Base-by-base conservation (phyloP, 768 basidiomycete genomes). In the Pleurotus tuber-regium region DNA sequence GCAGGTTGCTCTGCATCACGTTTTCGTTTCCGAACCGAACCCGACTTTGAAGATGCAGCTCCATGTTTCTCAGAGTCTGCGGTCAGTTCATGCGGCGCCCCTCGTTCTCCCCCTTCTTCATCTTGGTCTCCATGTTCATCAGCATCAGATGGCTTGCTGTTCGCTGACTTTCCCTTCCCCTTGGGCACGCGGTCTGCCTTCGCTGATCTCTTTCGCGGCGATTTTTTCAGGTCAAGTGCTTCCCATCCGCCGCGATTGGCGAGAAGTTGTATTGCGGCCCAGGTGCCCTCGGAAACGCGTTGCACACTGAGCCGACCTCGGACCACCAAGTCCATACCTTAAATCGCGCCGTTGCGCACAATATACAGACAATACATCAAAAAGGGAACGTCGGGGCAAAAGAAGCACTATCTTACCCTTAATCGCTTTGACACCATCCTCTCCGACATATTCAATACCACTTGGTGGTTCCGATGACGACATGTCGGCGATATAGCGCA, bases 291-390 rank as follows among this genome's bases (percentile, higher is more conserved):
- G 19, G 76, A 70, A 0, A 93, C 92, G 4, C 83, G 78, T 66
- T 98, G 94, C 1, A 98, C 92, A 62, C 92, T 95, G 36, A 97
- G 75, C 48, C 94, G 73, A 3, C 93, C 92, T 14, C 88, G 78
- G 10, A 76, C 86, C 11, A 96, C 77, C 18, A 98, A 71, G 43
- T 85, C 78, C 91, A 94, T 95, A 7, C 62, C 87, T 86, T 28
- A 12, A 10, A 4, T 43, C 5, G 46, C 38, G 21, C 9, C 41
- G 38, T 42, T 19, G 6, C 24, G 21, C 41, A 44, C 23, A 14
- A 28, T 11, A 8, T 28, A 51, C 4, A 36, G 53, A 16, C 26
- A 53, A 29, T 6, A 28, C 23, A 11, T 2, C 5, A 46, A 33
- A 10, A 40, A 51, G 26, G 19, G 38, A n/a, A 42, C 29, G 29